Evolutionary conservation across 768 basidiomycete species (phyloP).

Genomic region (Termitomyces heimii): DNA sequence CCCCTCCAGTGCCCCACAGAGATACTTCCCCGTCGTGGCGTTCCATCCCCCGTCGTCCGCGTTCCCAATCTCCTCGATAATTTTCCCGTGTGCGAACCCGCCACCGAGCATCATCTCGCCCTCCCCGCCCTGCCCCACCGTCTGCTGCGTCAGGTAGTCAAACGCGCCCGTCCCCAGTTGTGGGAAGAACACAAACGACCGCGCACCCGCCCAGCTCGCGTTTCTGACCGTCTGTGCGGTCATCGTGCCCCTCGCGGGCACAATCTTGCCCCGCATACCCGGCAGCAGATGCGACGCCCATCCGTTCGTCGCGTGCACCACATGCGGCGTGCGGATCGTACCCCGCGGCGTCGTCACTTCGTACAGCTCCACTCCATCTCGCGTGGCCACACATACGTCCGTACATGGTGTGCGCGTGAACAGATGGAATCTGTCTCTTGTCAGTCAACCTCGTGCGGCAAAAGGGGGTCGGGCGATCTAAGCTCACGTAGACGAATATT

Average conservation of each 20-base stretch:
- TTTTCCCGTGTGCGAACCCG: slow-evolving; percentile 28
- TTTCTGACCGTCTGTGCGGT: slow-evolving; percentile 39
- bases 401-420: slow-evolving; percentile 60
- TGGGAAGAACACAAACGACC: slow-evolving; percentile 58
- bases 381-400: slow-evolving; percentile 15
- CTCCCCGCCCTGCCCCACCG: slow-evolving; percentile 10
- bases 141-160: slow-evolving; percentile 68
- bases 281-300: slow-evolving; percentile 71
- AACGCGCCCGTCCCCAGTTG: slow-evolving; percentile 31
- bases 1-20: slow-evolving; percentile 35
- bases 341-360: slow-evolving; percentile 60
- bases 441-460: background rate
- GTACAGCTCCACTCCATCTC: slow-evolving; percentile 31
- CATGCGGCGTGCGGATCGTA: slow-evolving; percentile 45
- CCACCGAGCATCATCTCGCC: slow-evolving; percentile 69
- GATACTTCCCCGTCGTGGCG: slow-evolving; percentile 21
- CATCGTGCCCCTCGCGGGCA: slow-evolving; percentile 58
- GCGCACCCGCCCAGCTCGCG: slow-evolving; percentile 30
- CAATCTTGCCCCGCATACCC: slow-evolving; percentile 53
- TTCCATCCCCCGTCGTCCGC: slow-evolving; percentile 30
- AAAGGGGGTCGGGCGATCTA: background rate
- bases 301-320: slow-evolving; percentile 84
- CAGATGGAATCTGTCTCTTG: slow-evolving; percentile 43
- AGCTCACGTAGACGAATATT: slow-evolving; percentile 42
- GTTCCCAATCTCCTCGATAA: slow-evolving; percentile 30